Base-by-base conservation (phyloP, 805 yeast genomes). In the Wickerhamiella spandovensis region DNA sequence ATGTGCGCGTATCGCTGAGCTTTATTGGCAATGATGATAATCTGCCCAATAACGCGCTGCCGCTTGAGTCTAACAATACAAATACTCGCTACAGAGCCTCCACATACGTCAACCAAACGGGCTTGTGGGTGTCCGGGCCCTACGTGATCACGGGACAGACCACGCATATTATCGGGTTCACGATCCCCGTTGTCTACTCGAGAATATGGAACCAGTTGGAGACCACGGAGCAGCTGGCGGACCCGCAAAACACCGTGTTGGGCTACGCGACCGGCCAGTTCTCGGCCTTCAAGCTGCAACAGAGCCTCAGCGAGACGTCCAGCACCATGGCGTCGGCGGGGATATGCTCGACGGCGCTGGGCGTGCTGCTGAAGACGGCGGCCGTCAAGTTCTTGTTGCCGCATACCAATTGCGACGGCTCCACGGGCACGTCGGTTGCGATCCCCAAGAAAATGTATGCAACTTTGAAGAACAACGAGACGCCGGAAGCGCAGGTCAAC, bases 181-280 rank as follows among this genome's bases (percentile, higher is more conserved):
- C 59, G 5, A 43, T 55, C 9, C 57, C 59, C 0, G 38, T 50
- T 12, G 39, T 25, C 35, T 21, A 24, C 43, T 18, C 35, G 8
- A 45, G 17, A 30, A 46, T 35, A 12, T 42, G 21, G 41, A 41
- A 15, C 5, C 44, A 20, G 42, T 25, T 18, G 9, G 18, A 10
- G 25, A 22, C 13, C 9, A 15, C 22, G 28, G 15, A 30, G 46
- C 32, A 5, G 43, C 48, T 18, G 39, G 44, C 37, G 5, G 21
- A 15, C 5, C 20, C 39, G 10, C 39, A 35, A 13, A 18, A 30
- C 21, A 23, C 7, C 10, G 15, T 42, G 5, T 7, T 52, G 1
- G 61, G 61, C 20, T 58, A 44, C 20, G 58, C 53, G 2, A 57
- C 61, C 12, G 55, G 50, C 17, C 20, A 55, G 5, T 52, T 54